Conservation (phyloP, 495 filamentous ascomycete genomes). For the Penicillium ucsense region DNA sequence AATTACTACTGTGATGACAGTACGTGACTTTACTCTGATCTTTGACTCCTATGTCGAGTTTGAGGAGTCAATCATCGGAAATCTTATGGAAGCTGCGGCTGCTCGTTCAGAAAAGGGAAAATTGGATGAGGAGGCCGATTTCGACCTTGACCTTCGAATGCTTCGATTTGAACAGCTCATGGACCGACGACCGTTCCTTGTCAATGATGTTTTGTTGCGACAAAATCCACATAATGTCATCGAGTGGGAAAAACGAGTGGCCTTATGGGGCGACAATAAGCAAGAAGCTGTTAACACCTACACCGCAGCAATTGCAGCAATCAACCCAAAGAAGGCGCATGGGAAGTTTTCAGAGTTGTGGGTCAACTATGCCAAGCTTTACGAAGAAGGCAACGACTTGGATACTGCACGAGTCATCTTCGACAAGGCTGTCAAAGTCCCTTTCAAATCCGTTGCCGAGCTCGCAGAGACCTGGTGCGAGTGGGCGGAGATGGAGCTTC, state of each 20-base stretch:
- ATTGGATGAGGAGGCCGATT: slow-evolving; percentile 77
- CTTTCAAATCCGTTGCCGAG: slow-evolving; percentile 89
- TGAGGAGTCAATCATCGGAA: slow-evolving; percentile 90
- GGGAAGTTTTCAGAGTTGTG: slow-evolving; percentile 93
- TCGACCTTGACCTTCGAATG: slow-evolving; percentile 95
- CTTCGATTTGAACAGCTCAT: slow-evolving; percentile 96
- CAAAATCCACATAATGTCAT: slow-evolving; percentile 96
- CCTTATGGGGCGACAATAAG: slow-evolving; percentile 90
- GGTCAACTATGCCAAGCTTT: slow-evolving; percentile 97
- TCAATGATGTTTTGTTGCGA: slow-evolving; percentile 90
- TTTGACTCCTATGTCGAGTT: slow-evolving; percentile 97
- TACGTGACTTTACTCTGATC: slow-evolving; percentile 93
- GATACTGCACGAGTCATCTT: slow-evolving; percentile 81
- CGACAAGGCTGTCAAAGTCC: slow-evolving; percentile 96
- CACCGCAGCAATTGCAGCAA: slow-evolving; percentile 83
- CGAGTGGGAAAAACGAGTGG: slow-evolving; percentile 96
- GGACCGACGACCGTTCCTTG: slow-evolving; percentile 91
- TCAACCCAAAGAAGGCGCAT: slow-evolving; percentile 89
- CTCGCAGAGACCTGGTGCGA: slow-evolving; percentile 97
- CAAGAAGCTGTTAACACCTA: slow-evolving; percentile 89
- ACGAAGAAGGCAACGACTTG: slow-evolving; percentile 82
- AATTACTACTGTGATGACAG: slow-evolving; percentile 96
- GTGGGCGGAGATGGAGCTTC: slow-evolving; percentile 96
- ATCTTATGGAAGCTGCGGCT: slow-evolving; percentile 80
- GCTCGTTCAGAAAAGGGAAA: slow-evolving; percentile 71